phyloP scores from a whole-genome alignment of 2,329 filamentous ascomycete genomes.

The Aspergillus viridinutans region DNA sequence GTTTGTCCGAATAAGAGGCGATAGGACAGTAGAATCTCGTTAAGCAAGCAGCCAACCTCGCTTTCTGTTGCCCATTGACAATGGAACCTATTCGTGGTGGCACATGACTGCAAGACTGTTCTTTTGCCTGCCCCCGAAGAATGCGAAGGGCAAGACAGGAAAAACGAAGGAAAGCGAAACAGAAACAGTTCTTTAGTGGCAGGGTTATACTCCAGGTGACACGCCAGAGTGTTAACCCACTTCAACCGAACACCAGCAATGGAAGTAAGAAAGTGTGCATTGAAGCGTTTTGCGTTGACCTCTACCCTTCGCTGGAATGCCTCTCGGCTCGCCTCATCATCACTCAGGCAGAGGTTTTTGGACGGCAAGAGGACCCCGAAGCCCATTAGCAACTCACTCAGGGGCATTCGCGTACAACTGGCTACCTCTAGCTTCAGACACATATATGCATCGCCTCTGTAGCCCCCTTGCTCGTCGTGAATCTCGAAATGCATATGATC shows the following conservation, averaged over 20 bases:
- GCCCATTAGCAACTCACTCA: slow-evolving; percentile 9
- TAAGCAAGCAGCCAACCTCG: slow-evolving; percentile 4
- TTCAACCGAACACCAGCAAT: slow-evolving; percentile 1
- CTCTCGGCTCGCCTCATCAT: neutral
- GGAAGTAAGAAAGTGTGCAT: slow-evolving; percentile 1
- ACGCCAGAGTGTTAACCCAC: slow-evolving; percentile 6
- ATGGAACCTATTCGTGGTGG: slow-evolving; percentile 3
- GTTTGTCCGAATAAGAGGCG: slow-evolving; percentile 7
- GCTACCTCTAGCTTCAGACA: neutral
- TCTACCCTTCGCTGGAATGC: neutral
- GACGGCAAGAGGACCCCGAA: slow-evolving; percentile 6
- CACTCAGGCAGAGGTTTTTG: slow-evolving; percentile 1
- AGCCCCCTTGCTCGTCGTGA: neutral
- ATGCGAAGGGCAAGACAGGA: neutral
- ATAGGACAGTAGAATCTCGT: slow-evolving; percentile 5
- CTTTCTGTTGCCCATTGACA: slow-evolving; percentile 8
- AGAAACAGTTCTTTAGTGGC: slow-evolving; percentile 3
- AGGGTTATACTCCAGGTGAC: slow-evolving; percentile 7
- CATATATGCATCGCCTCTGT: slow-evolving; percentile 1
- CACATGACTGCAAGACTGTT: slow-evolving; percentile 2
- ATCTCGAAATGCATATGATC: neutral
- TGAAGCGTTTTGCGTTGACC: slow-evolving; percentile 3
- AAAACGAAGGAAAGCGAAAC: slow-evolving; percentile 7
- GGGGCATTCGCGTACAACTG: neutral
- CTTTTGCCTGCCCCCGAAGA: neutral